Percentiles rank a stretch among this genome's conserved stretches.
phyloP scores from a whole-genome alignment of 2,329 filamentous ascomycete species.

The Fusarium multiceps region DNA sequence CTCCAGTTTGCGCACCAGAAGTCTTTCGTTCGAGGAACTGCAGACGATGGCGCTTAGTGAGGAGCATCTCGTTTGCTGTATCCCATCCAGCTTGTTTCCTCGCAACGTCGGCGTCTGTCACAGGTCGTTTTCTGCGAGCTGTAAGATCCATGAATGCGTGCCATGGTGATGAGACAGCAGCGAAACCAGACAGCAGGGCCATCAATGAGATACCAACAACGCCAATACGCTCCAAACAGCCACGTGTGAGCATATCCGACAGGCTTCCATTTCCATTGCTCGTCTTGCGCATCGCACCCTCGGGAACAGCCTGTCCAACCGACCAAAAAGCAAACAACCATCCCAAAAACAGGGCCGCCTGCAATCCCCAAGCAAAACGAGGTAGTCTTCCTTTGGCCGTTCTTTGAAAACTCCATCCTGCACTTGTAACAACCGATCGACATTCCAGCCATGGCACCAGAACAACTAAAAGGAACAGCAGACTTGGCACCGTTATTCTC shows the following conservation, averaged over 20 bases:
- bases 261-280: constrained; percentile 46
- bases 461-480: constrained; percentile 78
- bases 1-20: constrained; percentile 47
- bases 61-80: constrained; percentile 82
- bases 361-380: constrained; percentile 72
- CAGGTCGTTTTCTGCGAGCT: constrained; percentile 61
- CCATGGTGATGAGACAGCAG: constrained; percentile 88
- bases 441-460: constrained; percentile 84
- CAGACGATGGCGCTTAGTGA: constrained; percentile 78
- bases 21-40: constrained; percentile 75
- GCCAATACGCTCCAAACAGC: constrained; percentile 76
- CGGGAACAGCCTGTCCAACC: constrained; percentile 71
- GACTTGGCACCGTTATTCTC: constrained; percentile 73
- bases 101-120: constrained; percentile 78
- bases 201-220: constrained; percentile 88
- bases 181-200: constrained; percentile 89
- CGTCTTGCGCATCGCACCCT: constrained; percentile 44
- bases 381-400: constrained; percentile 67
- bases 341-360: constrained; percentile 68
- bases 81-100: constrained; percentile 83
- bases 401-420: constrained; percentile 72
- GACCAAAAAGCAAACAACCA: constrained; percentile 86
- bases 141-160: constrained; percentile 78
- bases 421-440: constrained; percentile 68
- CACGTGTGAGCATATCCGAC: constrained; percentile 58